Evolutionary conservation across 1,284 basidiomycete species (phyloP), one percentile per base, ranked within the genome.

Genomic region (Trametes pubescens): DNA sequence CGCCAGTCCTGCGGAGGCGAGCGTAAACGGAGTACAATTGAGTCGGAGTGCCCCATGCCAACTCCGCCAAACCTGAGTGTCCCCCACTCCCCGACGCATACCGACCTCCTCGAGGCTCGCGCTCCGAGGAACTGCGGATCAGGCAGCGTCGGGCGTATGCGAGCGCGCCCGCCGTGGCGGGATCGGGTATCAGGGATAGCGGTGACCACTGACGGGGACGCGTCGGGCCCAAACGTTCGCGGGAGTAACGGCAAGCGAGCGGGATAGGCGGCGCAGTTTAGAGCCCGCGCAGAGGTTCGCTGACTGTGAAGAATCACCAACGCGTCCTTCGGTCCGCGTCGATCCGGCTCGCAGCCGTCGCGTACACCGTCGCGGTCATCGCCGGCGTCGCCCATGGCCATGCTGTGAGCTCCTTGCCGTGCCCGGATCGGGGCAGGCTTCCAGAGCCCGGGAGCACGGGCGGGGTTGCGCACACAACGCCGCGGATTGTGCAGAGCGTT

Each of bases 211-310:
- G n/a, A n/a, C 40, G 57, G 38, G 38, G 22, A 18, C 34, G 35
- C 24, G 53, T 38, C 1, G 40, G 11, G 40, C 38, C 32, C 46
- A 54, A 61, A 61, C 52, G 35, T 61, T 61, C 60, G 60, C 60
- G 60, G 60, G 60, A 61, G 60, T 26, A 49, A 38, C 18, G 26
- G 60, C 40, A 40, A 55, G 60, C 60, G 59, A 61, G 52, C 16
- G 11, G 18, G 35, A 55, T 51, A 56, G 53, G 60, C 60, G 60
- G 60, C 60, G 60, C 60, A 61, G 60, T 61, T 61, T 61, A 46
- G 53, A 51, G 53, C 53, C 40, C 38, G 21, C 48, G 60, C 60
- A 26, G 60, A 61, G 48, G 38, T 61, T 61, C 60, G 60, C 60
- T 61, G 60, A 61, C 60, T 56, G 48, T 51, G 47, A 61, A 61